Evolutionary conservation across 2,329 filamentous ascomycete species (phyloP), one percentile per base, ranked within the genome.

Genomic region (Penicillium sp.): DNA sequence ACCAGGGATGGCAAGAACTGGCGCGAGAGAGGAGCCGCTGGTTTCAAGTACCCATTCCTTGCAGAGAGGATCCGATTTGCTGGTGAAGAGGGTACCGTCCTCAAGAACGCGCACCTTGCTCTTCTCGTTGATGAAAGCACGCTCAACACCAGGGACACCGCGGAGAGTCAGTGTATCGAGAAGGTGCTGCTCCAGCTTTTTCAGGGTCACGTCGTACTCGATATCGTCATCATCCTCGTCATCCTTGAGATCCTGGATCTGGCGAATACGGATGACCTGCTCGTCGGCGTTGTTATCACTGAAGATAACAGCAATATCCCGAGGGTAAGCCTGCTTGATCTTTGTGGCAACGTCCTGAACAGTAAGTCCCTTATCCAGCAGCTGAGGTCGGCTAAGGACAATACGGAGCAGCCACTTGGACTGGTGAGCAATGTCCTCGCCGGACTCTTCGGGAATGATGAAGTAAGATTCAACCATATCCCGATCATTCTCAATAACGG

Each of bases 401-500:
- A 98, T 87, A 75, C 93, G 89, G 40, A 98, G 80, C 50, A 98
- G 74, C 94, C 94, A 98, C 67, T 89, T 87, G 7, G 93, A 97
- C 69, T 97, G 91, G 28, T 69, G 69, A 40, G 77, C 74, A 7
- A 75, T 67, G 48, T 81, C 77, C 36, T 79, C 76, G 50, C 81
- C 80, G 34, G 87, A 83, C 46, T 94, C 88, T 55, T 95, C 89
- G 0, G 89, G 88, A 64, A 97, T 87, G 66, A 97, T 82, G 73
- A 91, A 97, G 76, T 95, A 96, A 0, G 91, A 95, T 58, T 96
- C 89, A 6, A 98, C 87, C 81, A 97, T 94, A 62, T 97, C 93
- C 50, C 80, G 72, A 75, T 98, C 93, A 46, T 87, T 87, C 28
- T 86, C 79, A 59, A 98, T 95, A 55, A 84, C 86, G 0, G 94